Evolutionary conservation across 768 basidiomycete species (phyloP).

Genomic region (Suillus placidus): DNA sequence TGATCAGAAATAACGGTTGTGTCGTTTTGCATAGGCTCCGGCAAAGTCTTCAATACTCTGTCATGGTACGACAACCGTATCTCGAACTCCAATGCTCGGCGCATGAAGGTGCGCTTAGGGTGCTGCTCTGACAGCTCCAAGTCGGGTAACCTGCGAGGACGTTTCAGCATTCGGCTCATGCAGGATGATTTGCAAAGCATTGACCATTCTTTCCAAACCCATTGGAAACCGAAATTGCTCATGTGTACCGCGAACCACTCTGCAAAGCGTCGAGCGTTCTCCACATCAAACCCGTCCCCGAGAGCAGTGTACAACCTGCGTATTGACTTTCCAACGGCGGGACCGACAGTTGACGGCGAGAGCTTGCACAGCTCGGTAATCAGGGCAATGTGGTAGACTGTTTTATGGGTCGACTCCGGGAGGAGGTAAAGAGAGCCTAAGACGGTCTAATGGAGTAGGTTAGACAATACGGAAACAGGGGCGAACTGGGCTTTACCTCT

Average conservation of each 20-base stretch:
- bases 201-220: conserved; percentile 99
- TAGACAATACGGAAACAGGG: not conserved
- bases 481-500: conserved; percentile 54
- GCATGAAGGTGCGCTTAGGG: conserved; percentile 87
- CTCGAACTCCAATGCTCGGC: conserved; percentile 85
- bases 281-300: conserved; percentile 87
- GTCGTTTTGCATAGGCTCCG: conserved; percentile 75
- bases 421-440: conserved; percentile 75
- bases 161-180: conserved; percentile 4
- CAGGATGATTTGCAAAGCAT: conserved; percentile 24
- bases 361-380: conserved; percentile 95
- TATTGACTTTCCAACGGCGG: conserved; percentile 95
- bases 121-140: conserved; percentile 72
- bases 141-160: conserved; percentile 75
- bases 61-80: conserved; percentile 92
- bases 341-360: conserved; percentile 90
- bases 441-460: conserved; percentile 52
- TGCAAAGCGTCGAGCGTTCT: conserved; percentile 76
- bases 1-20: conserved; percentile 65
- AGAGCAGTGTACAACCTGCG: conserved; percentile 79
- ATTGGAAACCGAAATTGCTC: conserved; percentile 97
- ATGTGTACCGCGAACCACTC: conserved; percentile 98
- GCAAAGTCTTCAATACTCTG: conserved; percentile 86
- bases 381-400: conserved; percentile 84
- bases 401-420: conserved; percentile 75